These are phyloP conservation scores for Paramecium octaurelia DNA, from an alignment of 73 alveolate species.

Conservation along the genomic window DNA sequence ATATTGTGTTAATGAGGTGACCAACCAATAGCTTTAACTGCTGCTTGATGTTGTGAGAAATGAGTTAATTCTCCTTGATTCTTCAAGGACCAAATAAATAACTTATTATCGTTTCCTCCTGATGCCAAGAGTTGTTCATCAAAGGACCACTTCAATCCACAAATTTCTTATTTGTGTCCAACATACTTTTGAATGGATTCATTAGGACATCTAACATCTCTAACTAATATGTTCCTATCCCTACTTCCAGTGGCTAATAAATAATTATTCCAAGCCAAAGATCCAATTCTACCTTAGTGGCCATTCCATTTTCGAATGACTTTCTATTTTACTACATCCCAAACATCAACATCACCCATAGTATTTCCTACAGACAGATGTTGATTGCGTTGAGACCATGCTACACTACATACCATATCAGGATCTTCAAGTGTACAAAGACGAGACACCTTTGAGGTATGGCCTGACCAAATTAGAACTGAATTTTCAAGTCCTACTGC, in stretches of 20 bases:
- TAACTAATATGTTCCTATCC: slow-evolving; percentile 85
- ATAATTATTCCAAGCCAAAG: slow-evolving; percentile 87
- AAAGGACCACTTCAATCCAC: slow-evolving; percentile 64
- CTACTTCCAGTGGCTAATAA: slow-evolving; percentile 89
- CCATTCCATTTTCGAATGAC: slow-evolving; percentile 71
- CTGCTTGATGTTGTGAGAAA: slow-evolving; percentile 80
- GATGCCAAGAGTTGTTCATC: slow-evolving; percentile 61
- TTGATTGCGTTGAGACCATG: slow-evolving; percentile 73
- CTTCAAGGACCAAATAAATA: slow-evolving; percentile 54
- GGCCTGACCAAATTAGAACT: slow-evolving; percentile 78
- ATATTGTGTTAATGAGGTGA: slow-evolving; percentile 90
- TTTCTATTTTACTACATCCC: slow-evolving; percentile 71
- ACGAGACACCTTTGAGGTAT: slow-evolving; percentile 41
- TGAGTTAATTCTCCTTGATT: slow-evolving; percentile 55
- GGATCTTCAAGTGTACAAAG: slow-evolving; percentile 53
- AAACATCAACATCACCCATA: slow-evolving; percentile 71
- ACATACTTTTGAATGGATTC: slow-evolving; percentile 59
- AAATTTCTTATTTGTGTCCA: slow-evolving; percentile 82
- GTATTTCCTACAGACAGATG: slow-evolving; percentile 79
- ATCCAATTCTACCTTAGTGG: slow-evolving; percentile 91
- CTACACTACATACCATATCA: slow-evolving; percentile 79
- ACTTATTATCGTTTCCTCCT: slow-evolving; percentile 64
- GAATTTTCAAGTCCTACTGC: slow-evolving; percentile 85
- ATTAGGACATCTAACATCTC: slow-evolving; percentile 87
- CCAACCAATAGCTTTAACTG: slow-evolving; percentile 98